Conservation (phyloP, 2,329 filamentous ascomycete genomes). For the Sporothrix sp. region DNA sequence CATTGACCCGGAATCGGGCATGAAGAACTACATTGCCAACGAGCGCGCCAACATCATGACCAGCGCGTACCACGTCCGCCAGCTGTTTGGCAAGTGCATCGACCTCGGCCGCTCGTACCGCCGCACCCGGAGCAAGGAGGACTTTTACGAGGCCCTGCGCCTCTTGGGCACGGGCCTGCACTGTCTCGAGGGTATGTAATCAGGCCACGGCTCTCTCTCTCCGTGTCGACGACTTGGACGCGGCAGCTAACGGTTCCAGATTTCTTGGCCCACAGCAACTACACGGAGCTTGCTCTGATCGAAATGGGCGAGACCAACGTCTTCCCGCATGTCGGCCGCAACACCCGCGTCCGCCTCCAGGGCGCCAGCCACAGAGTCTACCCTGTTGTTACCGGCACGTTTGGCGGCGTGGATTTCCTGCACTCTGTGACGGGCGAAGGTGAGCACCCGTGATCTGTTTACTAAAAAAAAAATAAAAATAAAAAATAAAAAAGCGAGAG, state of each 20-base stretch:
- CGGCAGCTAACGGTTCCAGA: too few relatives aligned
- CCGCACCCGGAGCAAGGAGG: constrained; percentile 55
- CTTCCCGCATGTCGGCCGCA: constrained; percentile 77
- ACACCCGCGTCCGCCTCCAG: constrained; percentile 59
- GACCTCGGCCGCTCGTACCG: constrained; percentile 69
- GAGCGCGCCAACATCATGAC: constrained; percentile 71
- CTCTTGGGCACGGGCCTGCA: constrained; percentile 81
- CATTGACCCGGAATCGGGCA: constrained; percentile 63
- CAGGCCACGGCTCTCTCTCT: too few relatives aligned
- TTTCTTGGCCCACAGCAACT: constrained; percentile 90
- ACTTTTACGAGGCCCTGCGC: constrained; percentile 78
- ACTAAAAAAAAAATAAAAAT: not conserved
- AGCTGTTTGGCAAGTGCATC: constrained; percentile 64
- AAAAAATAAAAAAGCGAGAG: constrained; percentile 24
- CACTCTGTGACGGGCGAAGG: constrained; percentile 71
- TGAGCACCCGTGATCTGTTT: too few relatives aligned
- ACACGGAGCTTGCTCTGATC: constrained; percentile 76
- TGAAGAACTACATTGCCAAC: constrained; percentile 94
- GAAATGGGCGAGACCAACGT: constrained; percentile 72
- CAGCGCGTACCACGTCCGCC: constrained; percentile 66
- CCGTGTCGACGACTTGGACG: too few relatives aligned
- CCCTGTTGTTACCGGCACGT: constrained; percentile 81
- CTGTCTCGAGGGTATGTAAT: constrained; percentile 55
- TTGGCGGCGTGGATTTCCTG: constrained; percentile 88
- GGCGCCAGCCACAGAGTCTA: constrained; percentile 61